Base-by-base conservation (phyloP, 169 alveolate species). In the Cyclospora cayetanensis region DNA sequence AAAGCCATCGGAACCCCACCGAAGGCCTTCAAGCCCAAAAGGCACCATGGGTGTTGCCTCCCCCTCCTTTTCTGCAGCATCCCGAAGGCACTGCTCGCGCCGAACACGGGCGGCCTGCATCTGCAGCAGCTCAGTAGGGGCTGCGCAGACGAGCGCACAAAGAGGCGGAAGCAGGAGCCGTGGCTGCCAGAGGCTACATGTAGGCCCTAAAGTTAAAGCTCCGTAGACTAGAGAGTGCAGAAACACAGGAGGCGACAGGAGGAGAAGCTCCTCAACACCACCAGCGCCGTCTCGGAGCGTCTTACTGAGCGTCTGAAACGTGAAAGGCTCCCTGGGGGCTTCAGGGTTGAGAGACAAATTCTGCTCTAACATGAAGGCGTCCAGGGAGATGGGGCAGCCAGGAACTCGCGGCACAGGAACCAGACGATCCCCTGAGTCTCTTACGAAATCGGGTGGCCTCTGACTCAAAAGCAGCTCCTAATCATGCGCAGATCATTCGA, bases 241-340 rank as follows among this genome's bases (percentile, higher is more conserved):
- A n/a, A n/a, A n/a, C n/a, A n/a, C n/a, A n/a, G n/a, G n/a, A n/a
- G n/a, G n/a, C n/a, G n/a, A n/a, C 60, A 11, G 60, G 29, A 68
- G 25, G 50, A 68, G 80, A 29, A 68, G 60, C 1, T n/a, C n/a
- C n/a, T n/a, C n/a, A n/a, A n/a, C n/a, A n/a, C n/a, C n/a, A n/a
- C n/a, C n/a, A n/a, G n/a, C n/a, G n/a, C n/a, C n/a, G n/a, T n/a
- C n/a, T n/a, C n/a, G n/a, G n/a, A n/a, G n/a, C n/a, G n/a, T n/a
- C 82, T 22, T 63, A 85, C 91, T 41, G 46, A 85, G 91, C 31
- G 84, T 66, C 52, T 22, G 41, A 52, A 85, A 85, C 29, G 91
- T 85, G 52, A 63, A 43, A 29, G 91, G 91, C 0, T 60, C n/a
- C 4, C 63, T 65, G 27, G 91, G 68, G 1, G 91, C 91, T 5